phyloP scores from a whole-genome alignment of 805 yeast genomes.

The Ogataea corticis region DNA sequence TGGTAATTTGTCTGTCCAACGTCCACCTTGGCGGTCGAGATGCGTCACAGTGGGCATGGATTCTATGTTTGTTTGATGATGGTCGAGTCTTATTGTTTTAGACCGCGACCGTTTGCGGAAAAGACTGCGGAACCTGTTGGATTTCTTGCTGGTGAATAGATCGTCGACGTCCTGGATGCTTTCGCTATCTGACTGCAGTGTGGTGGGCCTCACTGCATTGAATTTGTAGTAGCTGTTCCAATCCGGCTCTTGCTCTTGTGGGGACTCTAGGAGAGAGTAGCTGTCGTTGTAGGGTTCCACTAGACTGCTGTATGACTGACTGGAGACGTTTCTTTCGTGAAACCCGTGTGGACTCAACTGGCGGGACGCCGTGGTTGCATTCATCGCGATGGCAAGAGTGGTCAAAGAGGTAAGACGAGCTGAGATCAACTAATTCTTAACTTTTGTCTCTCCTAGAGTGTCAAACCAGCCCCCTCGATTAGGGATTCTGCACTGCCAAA shows the following conservation, averaged over 20 bases:
- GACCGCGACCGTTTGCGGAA: slow-evolving; percentile 5
- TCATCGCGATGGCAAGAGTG: too few species aligned
- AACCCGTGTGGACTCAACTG: background rate
- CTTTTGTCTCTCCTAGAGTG: too few species aligned
- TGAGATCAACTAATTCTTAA: too few species aligned
- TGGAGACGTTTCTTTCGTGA: too few species aligned
- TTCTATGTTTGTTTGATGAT: slow-evolving; percentile 17
- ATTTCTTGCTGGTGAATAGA: slow-evolving; percentile 13
- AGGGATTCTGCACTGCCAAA: background rate
- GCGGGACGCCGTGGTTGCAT: too few species aligned
- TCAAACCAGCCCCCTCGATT: slow-evolving; percentile 4
- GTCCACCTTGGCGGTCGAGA: slow-evolving; percentile 21
- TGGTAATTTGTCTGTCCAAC: slow-evolving; percentile 19
- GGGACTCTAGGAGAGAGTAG: background rate
- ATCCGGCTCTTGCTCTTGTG: background rate
- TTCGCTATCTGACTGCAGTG: background rate
- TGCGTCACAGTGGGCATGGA: slow-evolving; percentile 28
- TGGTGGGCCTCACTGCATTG: slow-evolving; percentile 4
- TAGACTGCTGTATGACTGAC: slow-evolving; percentile 1
- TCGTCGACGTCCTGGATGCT: slow-evolving; percentile 3
- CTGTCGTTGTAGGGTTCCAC: background rate
- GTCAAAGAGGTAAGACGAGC: too few species aligned
- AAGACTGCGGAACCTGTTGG: slow-evolving; percentile 10
- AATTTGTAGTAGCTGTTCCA: slow-evolving; percentile 10
- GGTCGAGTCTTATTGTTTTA: slow-evolving; percentile 10